phyloP scores from a whole-genome alignment of 257 asterid species.

The Paulownia fortunei region DNA sequence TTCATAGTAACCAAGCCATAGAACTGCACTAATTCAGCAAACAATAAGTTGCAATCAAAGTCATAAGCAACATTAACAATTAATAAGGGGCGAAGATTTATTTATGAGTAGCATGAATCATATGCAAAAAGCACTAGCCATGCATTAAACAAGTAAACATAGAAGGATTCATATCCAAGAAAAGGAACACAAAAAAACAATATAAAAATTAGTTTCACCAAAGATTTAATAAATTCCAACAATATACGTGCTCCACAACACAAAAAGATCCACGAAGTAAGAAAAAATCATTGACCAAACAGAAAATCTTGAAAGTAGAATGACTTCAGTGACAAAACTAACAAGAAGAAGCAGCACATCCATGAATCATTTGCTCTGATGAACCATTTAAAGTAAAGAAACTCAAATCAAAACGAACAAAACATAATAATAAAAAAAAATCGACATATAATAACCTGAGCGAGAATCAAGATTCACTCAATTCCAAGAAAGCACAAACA shows the following conservation, averaged over 20 bases:
- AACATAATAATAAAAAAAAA: conserved; percentile 8
- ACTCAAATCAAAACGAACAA: conserved; percentile 14
- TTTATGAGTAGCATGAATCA: not conserved
- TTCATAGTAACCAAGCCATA: not conserved
- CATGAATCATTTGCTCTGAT: not conserved
- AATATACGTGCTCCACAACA: not conserved
- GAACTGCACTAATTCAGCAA: not conserved
- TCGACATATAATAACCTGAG: not conserved
- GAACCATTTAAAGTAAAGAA: conserved; percentile 9
- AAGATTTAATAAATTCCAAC: not conserved
- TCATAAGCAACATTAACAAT: too few species aligned
- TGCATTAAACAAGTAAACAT: not conserved
- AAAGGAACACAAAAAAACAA: not conserved
- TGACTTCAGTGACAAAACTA: not conserved
- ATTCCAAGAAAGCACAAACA: conserved; percentile 12
- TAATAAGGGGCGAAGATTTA: too few species aligned
- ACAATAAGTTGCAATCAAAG: not conserved
- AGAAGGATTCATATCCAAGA: not conserved
- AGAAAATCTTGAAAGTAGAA: conserved; percentile 5
- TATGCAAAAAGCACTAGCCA: conserved; percentile 7
- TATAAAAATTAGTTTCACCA: not conserved
- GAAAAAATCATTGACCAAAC: conserved; percentile 3
- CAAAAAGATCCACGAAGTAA: not conserved
- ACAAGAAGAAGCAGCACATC: conserved; percentile 5
- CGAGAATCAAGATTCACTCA: conserved; percentile 31